A percentile compares a stretch with the other conserved stretches of the same genome.
Conservation (phyloP, 2,329 filamentous ascomycete genomes). For the Trichoderma arundinaceum region DNA sequence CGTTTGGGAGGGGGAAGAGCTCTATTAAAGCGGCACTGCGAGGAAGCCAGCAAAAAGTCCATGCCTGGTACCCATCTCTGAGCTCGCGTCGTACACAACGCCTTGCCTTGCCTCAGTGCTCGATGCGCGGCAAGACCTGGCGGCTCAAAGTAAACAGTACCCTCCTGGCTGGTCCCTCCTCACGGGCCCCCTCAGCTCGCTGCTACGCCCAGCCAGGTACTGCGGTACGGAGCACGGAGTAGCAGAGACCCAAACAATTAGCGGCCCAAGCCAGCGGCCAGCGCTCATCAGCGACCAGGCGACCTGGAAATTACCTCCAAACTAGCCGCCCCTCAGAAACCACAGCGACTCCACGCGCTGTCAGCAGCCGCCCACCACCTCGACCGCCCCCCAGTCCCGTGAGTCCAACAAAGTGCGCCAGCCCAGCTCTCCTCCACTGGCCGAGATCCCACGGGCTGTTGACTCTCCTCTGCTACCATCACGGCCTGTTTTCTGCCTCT, state of each 20-base stretch:
- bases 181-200: neutral
- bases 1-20: constrained; percentile 16
- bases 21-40: constrained; percentile 7
- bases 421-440: constrained; percentile 28
- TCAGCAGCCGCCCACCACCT: constrained; percentile 30
- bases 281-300: constrained; percentile 28
- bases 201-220: neutral
- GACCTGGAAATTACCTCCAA: constrained; percentile 32
- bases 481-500: constrained; percentile 1
- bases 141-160: constrained; percentile 15
- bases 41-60: too few relatives aligned
- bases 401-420: constrained; percentile 30
- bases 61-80: too few relatives aligned
- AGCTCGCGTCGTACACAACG: neutral
- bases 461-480: constrained; percentile 8
- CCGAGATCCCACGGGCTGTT: constrained; percentile 14
- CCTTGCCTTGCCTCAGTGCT: neutral
- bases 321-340: constrained; percentile 31
- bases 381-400: constrained; percentile 30
- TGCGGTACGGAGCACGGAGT: neutral
- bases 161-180: neutral
- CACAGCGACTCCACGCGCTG: constrained; percentile 32
- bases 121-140: neutral
- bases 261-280: constrained; percentile 26
- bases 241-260: constrained; percentile 3